phyloP scores from a whole-genome alignment of 306 rosid genomes.

The Lathyrus oleraceus region DNA sequence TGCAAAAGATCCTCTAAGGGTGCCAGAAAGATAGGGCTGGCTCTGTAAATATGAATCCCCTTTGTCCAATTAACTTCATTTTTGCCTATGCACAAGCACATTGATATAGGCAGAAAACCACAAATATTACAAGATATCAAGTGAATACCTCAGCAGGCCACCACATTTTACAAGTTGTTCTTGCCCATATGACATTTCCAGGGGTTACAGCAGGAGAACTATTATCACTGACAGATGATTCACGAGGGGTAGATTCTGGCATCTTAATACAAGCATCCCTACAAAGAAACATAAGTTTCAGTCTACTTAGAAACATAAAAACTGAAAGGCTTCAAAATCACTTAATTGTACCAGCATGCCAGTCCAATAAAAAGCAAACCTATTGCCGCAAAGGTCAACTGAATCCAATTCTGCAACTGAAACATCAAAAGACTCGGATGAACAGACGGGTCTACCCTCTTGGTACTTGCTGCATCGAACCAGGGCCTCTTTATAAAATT shows the following conservation, averaged over 20 bases:
- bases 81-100: conserved; percentile 26
- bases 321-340: conserved; percentile 18
- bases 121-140: not conserved
- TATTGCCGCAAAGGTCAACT: conserved; percentile 31
- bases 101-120: not conserved
- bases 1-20: conserved; percentile 27
- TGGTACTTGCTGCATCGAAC: conserved; percentile 47
- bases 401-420: conserved; percentile 44
- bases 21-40: not conserved
- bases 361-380: conserved; percentile 41
- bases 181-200: conserved; percentile 62
- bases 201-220: conserved; percentile 44
- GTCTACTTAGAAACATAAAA: not conserved
- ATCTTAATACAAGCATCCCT: conserved; percentile 41
- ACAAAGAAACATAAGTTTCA: conserved; percentile 20
- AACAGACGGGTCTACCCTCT: conserved; percentile 42
- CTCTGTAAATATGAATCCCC: not conserved
- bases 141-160: conserved; percentile 70
- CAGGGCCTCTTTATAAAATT: conserved; percentile 36
- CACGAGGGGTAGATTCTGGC: conserved; percentile 39
- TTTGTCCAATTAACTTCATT: conserved; percentile 8
- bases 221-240: conserved; percentile 45
- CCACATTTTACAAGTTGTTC: conserved; percentile 43
- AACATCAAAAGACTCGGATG: conserved; percentile 45
- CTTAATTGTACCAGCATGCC: conserved; percentile 20